Percentiles rank a stretch among this genome's conserved stretches.
Conservation (phyloP, 345 rosid genomes). For the Bruguiera parviflora region DNA sequence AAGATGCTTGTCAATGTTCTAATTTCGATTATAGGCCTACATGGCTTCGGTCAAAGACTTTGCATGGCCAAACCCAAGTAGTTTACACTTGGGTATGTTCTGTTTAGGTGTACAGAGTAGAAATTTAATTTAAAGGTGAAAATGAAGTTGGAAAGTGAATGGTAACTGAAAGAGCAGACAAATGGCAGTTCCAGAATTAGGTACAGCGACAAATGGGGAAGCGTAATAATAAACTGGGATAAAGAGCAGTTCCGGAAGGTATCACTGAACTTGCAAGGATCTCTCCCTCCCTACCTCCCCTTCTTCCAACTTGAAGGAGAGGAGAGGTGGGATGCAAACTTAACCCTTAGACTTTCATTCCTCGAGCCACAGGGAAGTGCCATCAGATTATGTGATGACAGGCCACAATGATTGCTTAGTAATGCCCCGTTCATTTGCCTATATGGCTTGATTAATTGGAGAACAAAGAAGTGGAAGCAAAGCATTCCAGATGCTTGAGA, state of each 20-base stretch:
- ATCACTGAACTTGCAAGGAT: no score
- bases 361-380: no score
- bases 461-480: background rate
- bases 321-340: no score
- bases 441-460: background rate
- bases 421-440: background rate
- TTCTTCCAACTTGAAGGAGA: no score
- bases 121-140: background rate
- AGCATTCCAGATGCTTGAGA: constrained; percentile 3
- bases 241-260: background rate
- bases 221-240: background rate
- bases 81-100: background rate
- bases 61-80: background rate
- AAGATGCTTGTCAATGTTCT: no score
- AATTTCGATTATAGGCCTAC: no score
- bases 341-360: no score
- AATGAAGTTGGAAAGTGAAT: background rate
- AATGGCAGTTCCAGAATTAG: no score
- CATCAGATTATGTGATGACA: no score
- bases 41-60: background rate
- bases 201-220: no score
- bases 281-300: no score
- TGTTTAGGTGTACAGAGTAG: background rate
- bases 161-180: background rate
- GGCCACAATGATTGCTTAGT: background rate